Evolutionary conservation across 1,139 yeast genomes (phyloP).

Genomic region (Yamadazyma friedrichii): DNA sequence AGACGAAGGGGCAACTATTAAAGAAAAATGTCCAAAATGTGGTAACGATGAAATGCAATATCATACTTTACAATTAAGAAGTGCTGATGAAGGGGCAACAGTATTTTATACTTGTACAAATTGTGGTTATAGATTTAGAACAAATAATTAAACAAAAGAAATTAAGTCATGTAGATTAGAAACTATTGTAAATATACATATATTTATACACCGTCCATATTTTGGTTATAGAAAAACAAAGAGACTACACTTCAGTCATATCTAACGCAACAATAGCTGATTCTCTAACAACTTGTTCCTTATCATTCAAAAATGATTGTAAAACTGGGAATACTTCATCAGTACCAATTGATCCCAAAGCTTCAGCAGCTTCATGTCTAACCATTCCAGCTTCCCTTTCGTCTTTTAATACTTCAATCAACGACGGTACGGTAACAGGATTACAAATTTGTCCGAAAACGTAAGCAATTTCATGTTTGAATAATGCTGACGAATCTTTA

Average conservation of each 20-base stretch:
- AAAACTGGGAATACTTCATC: slow-evolving; percentile 91
- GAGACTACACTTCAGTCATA: slow-evolving; percentile 86
- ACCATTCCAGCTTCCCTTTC: slow-evolving; percentile 94
- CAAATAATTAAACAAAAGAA: slow-evolving; percentile 59
- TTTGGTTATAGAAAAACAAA: not conserved
- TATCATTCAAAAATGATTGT: slow-evolving; percentile 73
- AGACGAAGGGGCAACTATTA: slow-evolving; percentile 93
- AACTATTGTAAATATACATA: too few relatives aligned
- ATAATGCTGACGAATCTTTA: slow-evolving; percentile 84
- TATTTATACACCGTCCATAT: not conserved
- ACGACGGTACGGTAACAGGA: slow-evolving; percentile 87
- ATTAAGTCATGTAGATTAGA: too few relatives aligned
- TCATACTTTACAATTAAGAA: slow-evolving; percentile 91
- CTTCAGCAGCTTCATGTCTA: slow-evolving; percentile 99
- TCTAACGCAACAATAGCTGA: slow-evolving; percentile 96
- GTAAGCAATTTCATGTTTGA: slow-evolving; percentile 97
- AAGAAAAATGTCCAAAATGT: slow-evolving; percentile 97
- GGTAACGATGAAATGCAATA: slow-evolving; percentile 98
- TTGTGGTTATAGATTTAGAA: slow-evolving; percentile 92
- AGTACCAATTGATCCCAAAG: slow-evolving; percentile 95
- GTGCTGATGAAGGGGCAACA: slow-evolving; percentile 98
- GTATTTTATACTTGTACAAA: slow-evolving; percentile 92
- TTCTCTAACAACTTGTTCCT: slow-evolving; percentile 89
- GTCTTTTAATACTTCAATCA: slow-evolving; percentile 77
- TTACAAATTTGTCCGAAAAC: slow-evolving; percentile 97